Conservation (phyloP, 495 filamentous ascomycete species). For the Penicillium mononematosum region DNA sequence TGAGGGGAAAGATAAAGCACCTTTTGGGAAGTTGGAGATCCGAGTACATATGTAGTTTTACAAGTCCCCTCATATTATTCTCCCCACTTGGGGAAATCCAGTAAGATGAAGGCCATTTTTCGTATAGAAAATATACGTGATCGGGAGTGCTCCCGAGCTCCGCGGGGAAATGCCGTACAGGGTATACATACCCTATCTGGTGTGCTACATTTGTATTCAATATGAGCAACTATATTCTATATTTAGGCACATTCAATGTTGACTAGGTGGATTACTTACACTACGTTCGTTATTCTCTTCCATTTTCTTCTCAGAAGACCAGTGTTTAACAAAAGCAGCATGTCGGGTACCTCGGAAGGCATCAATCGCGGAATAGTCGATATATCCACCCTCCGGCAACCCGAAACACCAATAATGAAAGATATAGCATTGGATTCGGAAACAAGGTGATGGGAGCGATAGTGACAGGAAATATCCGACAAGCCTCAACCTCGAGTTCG, state of each 20-base stretch:
- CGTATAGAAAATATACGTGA: conserved; percentile 15
- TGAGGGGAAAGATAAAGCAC: conserved; percentile 21
- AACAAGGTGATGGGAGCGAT: no score
- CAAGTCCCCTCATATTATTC: conserved; percentile 4
- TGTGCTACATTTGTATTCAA: neutral
- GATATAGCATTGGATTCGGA: neutral
- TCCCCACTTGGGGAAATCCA: neutral
- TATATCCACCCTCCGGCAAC: neutral
- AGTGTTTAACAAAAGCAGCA: neutral
- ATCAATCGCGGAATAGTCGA: neutral
- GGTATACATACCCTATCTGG: neutral
- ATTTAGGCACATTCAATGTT: neutral
- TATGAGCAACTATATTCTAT: neutral
- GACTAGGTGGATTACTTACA: neutral
- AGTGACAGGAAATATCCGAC: no score
- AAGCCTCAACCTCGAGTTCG: neutral
- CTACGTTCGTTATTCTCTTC: neutral
- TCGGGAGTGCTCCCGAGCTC: conserved; percentile 4
- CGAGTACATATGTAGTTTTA: neutral
- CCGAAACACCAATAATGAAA: neutral
- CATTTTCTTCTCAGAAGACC: neutral
- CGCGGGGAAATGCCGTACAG: neutral
- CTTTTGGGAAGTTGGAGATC: conserved; percentile 8
- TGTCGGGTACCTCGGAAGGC: neutral
- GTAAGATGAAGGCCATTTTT: conserved; percentile 4